Percentiles rank a stretch among this genome's conserved stretches.
Conservation (phyloP, 2,329 filamentous ascomycete species). For the Fusarium globosum region DNA sequence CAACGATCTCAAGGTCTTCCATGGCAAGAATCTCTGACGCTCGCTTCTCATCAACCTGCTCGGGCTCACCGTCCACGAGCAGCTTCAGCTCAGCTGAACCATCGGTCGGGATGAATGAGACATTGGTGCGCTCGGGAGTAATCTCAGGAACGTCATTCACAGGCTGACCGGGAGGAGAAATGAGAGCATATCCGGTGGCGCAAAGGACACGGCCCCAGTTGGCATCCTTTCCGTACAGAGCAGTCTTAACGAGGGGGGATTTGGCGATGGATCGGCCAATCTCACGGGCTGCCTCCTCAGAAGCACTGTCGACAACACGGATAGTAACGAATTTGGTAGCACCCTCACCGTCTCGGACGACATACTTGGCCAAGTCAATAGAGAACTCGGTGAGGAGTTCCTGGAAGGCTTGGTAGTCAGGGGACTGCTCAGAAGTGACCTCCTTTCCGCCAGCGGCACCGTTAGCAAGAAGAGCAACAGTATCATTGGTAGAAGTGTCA, state of each 20-base stretch:
- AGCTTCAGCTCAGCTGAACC: conserved; percentile 82
- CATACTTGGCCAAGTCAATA: conserved; percentile 86
- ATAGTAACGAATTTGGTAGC: conserved; percentile 99
- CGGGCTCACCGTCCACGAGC: conserved; percentile 82
- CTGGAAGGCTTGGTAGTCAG: conserved; percentile 78
- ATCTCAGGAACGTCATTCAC: conserved; percentile 72
- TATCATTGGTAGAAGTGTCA: conserved; percentile 98
- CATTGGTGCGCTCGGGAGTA: conserved; percentile 75
- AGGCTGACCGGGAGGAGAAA: conserved; percentile 68
- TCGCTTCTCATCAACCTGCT: conserved; percentile 79
- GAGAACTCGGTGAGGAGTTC: conserved; percentile 80
- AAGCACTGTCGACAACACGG: conserved; percentile 78
- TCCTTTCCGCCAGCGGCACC: conserved; percentile 83
- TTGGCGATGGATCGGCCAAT: conserved; percentile 90
- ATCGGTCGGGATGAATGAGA: conserved; percentile 82
- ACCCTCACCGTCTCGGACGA: conserved; percentile 95
- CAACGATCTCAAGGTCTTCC: conserved; percentile 83
- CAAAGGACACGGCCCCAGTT: conserved; percentile 99
- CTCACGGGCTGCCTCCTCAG: conserved; percentile 76
- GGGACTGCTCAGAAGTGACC: conserved; percentile 64
- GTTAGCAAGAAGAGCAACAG: conserved; percentile 93
- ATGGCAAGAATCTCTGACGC: conserved; percentile 81
- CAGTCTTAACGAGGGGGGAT: conserved; percentile 95
- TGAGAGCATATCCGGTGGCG: conserved; percentile 84
- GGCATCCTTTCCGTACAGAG: conserved; percentile 94